Percentiles rank a stretch among this genome's conserved stretches.
phyloP scores from a whole-genome alignment of 768 basidiomycete genomes.

The Pulveroboletus sp. region DNA sequence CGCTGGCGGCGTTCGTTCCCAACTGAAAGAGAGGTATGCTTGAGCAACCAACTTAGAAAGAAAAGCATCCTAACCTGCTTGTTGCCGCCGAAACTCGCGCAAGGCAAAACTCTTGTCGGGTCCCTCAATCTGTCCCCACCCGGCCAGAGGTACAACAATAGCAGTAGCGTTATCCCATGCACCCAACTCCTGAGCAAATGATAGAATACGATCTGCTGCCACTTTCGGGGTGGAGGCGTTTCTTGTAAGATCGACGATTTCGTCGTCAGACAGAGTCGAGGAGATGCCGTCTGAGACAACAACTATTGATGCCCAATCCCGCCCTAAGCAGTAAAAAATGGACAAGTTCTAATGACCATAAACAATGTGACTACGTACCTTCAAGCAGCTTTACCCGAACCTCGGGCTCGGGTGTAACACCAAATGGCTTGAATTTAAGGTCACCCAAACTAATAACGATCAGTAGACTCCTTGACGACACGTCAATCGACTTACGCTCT shows the following conservation, averaged over 20 bases:
- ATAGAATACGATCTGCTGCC: constrained; percentile 81
- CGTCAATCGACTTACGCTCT: constrained; percentile 55
- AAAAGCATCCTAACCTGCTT: constrained; percentile 47
- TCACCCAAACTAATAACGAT: constrained; percentile 69
- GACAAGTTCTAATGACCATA: neutral
- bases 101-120: constrained; percentile 80
- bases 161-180: constrained; percentile 87
- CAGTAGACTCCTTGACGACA: neutral
- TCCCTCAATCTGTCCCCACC: constrained; percentile 84
- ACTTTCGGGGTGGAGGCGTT: constrained; percentile 64
- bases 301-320: constrained; percentile 83
- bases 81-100: constrained; percentile 72
- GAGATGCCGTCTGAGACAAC: constrained; percentile 94
- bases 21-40: constrained; percentile 34
- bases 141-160: constrained; percentile 86
- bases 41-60: constrained; percentile 1
- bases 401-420: constrained; percentile 93
- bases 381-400: constrained; percentile 71
- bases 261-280: constrained; percentile 87
- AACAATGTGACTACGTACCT: constrained; percentile 42
- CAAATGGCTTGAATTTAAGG: constrained; percentile 82
- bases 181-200: constrained; percentile 85
- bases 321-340: constrained; percentile 44
- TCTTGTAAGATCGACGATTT: constrained; percentile 88
- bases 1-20: constrained; percentile 59